phyloP scores from a whole-genome alignment of 148 eudicot genomes.

The Hydrangea macrophylla region DNA sequence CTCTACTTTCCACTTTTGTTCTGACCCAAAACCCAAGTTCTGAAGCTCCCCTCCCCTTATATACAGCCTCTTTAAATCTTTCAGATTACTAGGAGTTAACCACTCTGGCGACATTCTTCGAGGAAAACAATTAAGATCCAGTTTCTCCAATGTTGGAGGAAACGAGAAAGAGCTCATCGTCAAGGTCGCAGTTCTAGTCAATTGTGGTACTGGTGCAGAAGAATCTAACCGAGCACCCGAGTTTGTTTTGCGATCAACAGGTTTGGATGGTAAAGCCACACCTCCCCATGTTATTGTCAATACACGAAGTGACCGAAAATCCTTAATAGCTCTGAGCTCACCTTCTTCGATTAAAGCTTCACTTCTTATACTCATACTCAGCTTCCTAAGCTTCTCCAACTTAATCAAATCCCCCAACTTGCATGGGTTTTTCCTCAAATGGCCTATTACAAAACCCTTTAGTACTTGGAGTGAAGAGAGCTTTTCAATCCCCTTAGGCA shows the following conservation, averaged over 20 bases:
- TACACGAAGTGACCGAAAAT: not conserved
- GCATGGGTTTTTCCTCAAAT: not conserved
- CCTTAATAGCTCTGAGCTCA: not conserved
- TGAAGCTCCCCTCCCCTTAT: slow-evolving; percentile 8
- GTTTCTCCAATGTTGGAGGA: slow-evolving; percentile 8
- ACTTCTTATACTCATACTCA: not conserved
- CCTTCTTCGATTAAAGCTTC: not conserved
- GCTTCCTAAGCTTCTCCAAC: slow-evolving; percentile 3
- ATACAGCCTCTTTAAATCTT: not conserved
- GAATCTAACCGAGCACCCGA: not conserved
- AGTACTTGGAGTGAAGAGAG: slow-evolving; percentile 11
- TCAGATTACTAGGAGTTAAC: not conserved
- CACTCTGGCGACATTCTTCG: not conserved
- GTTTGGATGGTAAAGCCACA: not conserved
- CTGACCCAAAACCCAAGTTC: not conserved
- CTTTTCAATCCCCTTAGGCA: slow-evolving; percentile 6
- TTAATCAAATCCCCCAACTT: not conserved
- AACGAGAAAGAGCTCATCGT: not conserved
- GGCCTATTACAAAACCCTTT: slow-evolving; percentile 5
- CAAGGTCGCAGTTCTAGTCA: not conserved
- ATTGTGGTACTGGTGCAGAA: not conserved
- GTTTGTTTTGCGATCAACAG: not conserved
- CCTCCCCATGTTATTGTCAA: not conserved
- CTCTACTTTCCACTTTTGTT: not conserved
- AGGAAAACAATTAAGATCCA: slow-evolving; percentile 6